Percentiles rank a stretch among this genome's conserved stretches.
Conservation (phyloP, 208 protist genomes). For the Angomonas ambiguus region DNA sequence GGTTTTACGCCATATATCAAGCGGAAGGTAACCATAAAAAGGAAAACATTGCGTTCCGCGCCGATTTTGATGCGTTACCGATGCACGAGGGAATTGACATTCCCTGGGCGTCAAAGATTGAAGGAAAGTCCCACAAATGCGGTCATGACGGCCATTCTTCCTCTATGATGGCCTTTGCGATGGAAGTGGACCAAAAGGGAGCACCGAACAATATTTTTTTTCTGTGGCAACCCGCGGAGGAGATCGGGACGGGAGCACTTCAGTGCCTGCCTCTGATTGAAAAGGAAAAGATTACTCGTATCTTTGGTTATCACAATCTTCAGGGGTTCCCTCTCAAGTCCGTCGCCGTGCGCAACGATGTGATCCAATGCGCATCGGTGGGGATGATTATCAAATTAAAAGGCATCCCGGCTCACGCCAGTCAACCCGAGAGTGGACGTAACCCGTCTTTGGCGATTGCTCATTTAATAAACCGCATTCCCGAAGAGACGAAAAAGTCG, state of each 20-base stretch:
- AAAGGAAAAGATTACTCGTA: slow-evolving; percentile 30
- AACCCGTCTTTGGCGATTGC: slow-evolving; percentile 34
- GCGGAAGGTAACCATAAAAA: slow-evolving; percentile 12
- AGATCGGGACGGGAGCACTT: slow-evolving; percentile 26
- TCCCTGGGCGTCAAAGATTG: slow-evolving; percentile 33
- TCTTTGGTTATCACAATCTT: slow-evolving; percentile 44
- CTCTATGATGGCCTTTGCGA: slow-evolving; percentile 33
- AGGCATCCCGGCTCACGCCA: slow-evolving; percentile 29
- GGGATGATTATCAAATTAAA: slow-evolving; percentile 42
- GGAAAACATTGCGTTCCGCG: slow-evolving; percentile 32
- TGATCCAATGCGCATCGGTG: slow-evolving; percentile 34
- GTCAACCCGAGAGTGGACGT: slow-evolving; percentile 30
- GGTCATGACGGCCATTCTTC: slow-evolving; percentile 38
- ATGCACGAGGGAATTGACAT: slow-evolving; percentile 33
- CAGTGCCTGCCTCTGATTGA: slow-evolving; percentile 38
- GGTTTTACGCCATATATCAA: slow-evolving; percentile 37
- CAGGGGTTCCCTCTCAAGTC: slow-evolving; percentile 28
- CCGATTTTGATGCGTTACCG: slow-evolving; percentile 38
- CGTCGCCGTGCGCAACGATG: slow-evolving; percentile 28
- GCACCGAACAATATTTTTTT: slow-evolving; percentile 37
- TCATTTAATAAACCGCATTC: slow-evolving; percentile 30
- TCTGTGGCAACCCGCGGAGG: slow-evolving; percentile 40
- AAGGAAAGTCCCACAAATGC: slow-evolving; percentile 40
- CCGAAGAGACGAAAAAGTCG: slow-evolving; percentile 27
- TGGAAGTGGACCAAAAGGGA: slow-evolving; percentile 42